Evolutionary conservation across 768 basidiomycete genomes (phyloP), one percentile per base, ranked within the genome.

Genomic region (Fomitopsis serialis): DNA sequence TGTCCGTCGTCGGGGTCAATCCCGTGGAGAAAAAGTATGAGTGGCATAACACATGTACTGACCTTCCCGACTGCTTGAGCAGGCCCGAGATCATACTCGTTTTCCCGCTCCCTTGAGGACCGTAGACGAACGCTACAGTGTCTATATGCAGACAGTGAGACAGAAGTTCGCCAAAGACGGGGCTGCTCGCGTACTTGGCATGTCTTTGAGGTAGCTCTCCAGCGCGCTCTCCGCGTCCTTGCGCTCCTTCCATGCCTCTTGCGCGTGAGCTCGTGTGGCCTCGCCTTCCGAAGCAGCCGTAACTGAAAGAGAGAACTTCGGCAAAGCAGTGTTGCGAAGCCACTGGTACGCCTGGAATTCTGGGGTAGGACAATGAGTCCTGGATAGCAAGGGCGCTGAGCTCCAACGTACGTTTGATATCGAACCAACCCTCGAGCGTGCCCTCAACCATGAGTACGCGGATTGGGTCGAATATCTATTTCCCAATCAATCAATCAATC

Each of bases 381-480:
- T n/a, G 32, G 27, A 13, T 24, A 48, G 32, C 35, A 47, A 54
- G 17, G 10, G 21, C 19, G n/a, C 42, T 22, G 51, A 22, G 11
- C 11, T 45, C 22, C 19, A n/a, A 58, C 72, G 1, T 63, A 88
- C 89, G 78, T 66, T 77, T 77, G 58, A 85, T 82, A 61, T 96
- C 85, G 61, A 97, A 94, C 79, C 90, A 90, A 40, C 91, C 78
- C 43, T 87, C 72, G 61, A 97, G 75, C 62, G 92, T 90, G 23
- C 81, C 82, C 71, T 92, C 79, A 0, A 98, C 79, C 75, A 85
- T 91, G 54, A 92, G 73, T 2, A 84, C 80, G 24, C 96, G 85
- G 40, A 99, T 80, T 2, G 94, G 94, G 67, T 98, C 93, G 62
- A 98, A 97, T 48, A 98, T 81, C 89, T 96, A 56, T 0, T 51